Evolutionary conservation across 176 grass and related monocot species (phyloP).

Genomic region (sorghum (Sorghum bicolor)): Sorghum_bicolor_NCBIv3 NC_012870.2:5924001-5924500

Average conservation of each 20-base stretch:
- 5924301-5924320: slow-evolving; percentile 62
- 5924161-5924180: slow-evolving; percentile 87
- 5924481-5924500: slow-evolving; percentile 77
- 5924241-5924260: slow-evolving; percentile 38
- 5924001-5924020: neutral
- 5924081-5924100: slow-evolving; percentile 92
- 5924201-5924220: slow-evolving; percentile 50
- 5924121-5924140: slow-evolving; percentile 90
- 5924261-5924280: slow-evolving; percentile 26
- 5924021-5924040: neutral
- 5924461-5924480: slow-evolving; percentile 75
- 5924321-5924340: slow-evolving; percentile 97
- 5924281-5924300: slow-evolving; percentile 45
- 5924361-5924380: slow-evolving; percentile 92
- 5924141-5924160: slow-evolving; percentile 79
- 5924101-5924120: slow-evolving; percentile 75
- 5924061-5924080: slow-evolving; percentile 94
- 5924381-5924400: slow-evolving; percentile 75
- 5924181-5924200: slow-evolving; percentile 77
- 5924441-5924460: slow-evolving; percentile 77
- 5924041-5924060: slow-evolving; percentile 52
- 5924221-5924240: slow-evolving; percentile 28
- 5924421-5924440: slow-evolving; percentile 65
- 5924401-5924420: slow-evolving; percentile 65
- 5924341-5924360: slow-evolving; percentile 94